These are phyloP conservation scores for Solanum neorickii DNA, from an alignment of 257 asterid genomes.

Conservation along the genomic window DNA sequence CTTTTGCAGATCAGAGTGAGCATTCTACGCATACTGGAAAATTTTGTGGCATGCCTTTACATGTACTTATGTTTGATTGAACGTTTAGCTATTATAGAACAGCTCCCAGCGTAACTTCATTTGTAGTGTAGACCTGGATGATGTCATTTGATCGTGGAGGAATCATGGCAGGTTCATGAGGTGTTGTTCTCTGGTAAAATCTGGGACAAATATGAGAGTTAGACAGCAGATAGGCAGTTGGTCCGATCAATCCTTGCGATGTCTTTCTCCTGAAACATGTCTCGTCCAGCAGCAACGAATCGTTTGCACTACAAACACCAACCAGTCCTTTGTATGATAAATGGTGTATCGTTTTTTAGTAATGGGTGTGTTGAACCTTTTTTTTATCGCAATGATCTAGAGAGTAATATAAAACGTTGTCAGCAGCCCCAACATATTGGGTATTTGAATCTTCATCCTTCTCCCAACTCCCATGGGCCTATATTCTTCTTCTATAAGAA, in stretches of 20 bases:
- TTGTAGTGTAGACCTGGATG: slow-evolving; percentile 7
- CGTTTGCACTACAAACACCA: slow-evolving; percentile 13
- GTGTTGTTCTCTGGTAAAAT: neutral
- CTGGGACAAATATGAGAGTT: slow-evolving; percentile 2
- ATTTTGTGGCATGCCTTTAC: neutral
- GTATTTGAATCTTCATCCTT: neutral
- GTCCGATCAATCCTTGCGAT: neutral
- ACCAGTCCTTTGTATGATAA: slow-evolving; percentile 7
- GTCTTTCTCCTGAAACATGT: slow-evolving; percentile 1
- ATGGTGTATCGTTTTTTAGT: neutral
- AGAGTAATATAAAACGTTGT: slow-evolving; percentile 2
- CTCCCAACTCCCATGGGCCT: neutral
- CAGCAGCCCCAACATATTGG: neutral
- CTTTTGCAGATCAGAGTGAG: neutral
- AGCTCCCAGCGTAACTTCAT: slow-evolving; percentile 10
- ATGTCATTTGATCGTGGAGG: slow-evolving; percentile 8
- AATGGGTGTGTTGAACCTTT: neutral
- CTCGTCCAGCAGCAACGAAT: slow-evolving; percentile 11
- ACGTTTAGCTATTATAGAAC: neutral
- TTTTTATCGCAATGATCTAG: slow-evolving; percentile 1
- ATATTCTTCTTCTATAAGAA: neutral
- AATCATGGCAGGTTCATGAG: slow-evolving; percentile 11
- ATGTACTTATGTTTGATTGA: neutral
- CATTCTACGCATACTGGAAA: neutral
- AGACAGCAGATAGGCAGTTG: slow-evolving; percentile 4